Percentiles rank a stretch among this genome's conserved stretches.
These are phyloP conservation scores for Cenchrus americanus DNA, from an alignment of 176 grass and related monocot genomes.

Conservation along the genomic window DNA sequence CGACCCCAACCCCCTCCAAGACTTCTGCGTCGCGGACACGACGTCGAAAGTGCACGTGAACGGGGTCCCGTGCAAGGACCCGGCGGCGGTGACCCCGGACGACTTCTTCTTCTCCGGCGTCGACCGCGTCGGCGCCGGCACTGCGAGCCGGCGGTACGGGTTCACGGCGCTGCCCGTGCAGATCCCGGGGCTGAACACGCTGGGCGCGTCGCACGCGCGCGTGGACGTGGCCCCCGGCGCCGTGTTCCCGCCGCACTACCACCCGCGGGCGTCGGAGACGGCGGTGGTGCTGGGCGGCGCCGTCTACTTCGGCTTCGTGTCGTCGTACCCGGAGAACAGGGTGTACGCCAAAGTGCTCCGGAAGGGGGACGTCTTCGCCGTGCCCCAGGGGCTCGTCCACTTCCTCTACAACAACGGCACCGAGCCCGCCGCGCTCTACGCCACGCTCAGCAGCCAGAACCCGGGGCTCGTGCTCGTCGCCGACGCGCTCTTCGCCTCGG, in stretches of 20 bases:
- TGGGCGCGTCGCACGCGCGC: slow-evolving; percentile 43
- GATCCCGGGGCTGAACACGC: slow-evolving; percentile 54
- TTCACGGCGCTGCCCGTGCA: slow-evolving; percentile 38
- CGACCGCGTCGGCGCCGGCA: slow-evolving; percentile 18
- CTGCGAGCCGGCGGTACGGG: slow-evolving; percentile 28
- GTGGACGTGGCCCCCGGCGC: slow-evolving; percentile 36
- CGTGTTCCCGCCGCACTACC: slow-evolving; percentile 55
- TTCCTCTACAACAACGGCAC: slow-evolving; percentile 61
- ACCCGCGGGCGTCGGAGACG: slow-evolving; percentile 64
- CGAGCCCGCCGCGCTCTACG: slow-evolving; percentile 45
- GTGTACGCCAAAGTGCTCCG: slow-evolving; percentile 53
- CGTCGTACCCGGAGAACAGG: slow-evolving; percentile 56
- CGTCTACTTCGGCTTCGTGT: slow-evolving; percentile 67
- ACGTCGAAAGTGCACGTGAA: slow-evolving; percentile 59
- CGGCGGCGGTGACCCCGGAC: slow-evolving; percentile 21
- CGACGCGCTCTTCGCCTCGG: slow-evolving; percentile 40
- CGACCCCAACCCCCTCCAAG: slow-evolving; percentile 57
- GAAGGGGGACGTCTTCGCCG: slow-evolving; percentile 65
- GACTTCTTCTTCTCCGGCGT: slow-evolving; percentile 57
- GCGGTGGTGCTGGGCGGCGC: slow-evolving; percentile 49
- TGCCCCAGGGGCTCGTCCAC: slow-evolving; percentile 64
- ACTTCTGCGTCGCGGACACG: slow-evolving; percentile 51
- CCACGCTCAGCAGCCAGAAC: slow-evolving; percentile 65
- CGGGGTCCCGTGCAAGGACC: slow-evolving; percentile 51
- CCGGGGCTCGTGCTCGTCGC: slow-evolving; percentile 49